Base-by-base conservation (phyloP, 2,329 filamentous ascomycete genomes). In the Aschersonia sp. region DNA sequence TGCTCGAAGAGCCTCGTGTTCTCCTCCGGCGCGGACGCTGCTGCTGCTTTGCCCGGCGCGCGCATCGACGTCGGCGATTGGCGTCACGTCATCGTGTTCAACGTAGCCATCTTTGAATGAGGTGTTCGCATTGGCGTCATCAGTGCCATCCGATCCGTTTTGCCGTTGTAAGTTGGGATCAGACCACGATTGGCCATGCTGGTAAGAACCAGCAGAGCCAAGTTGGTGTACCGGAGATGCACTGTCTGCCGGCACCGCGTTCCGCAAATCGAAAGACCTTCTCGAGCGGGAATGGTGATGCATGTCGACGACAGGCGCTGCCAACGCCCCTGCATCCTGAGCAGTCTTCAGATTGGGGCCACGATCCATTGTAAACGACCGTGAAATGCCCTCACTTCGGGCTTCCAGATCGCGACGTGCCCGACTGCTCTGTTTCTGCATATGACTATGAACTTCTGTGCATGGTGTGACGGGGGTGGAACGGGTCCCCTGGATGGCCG, bases 361-460 rank as follows among this genome's bases (percentile, higher is more conserved):
- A 42, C 79, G 71, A 50, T 88, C 83, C 5, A 79, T 77, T 0
- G 83, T 86, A 32, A 72, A 73, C 4, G 78, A 75, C 38, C 82
- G 72, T 2, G 71, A 68, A 29, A 65, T 62, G 38, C 75, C 71
- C 41, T 77, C 74, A n/a, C 54, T 51, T 42, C 56, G 43, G 41
- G 58, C 47, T 49, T 65, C 57, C 31, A 66, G 56, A 31, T 72
- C 68, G 2, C 69, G 67, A 5, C 65, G 60, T 50, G 65, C 69
- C 29, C 69, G 64, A 29, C 66, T 55, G 5, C 70, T 64, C 5
- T 67, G 74, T 46, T 77, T 67, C 9, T 59, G 61, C 45, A 68
- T 61, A 38, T 69, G 65, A n/a, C 51, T 49, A 4, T 55, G 54
- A 20, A 56, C 59, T 6, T 66, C 64, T 31, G 59, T 57, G 5